phyloP scores from a whole-genome alignment of 2,329 filamentous ascomycete species.

The Epichloe brachyelytri region DNA sequence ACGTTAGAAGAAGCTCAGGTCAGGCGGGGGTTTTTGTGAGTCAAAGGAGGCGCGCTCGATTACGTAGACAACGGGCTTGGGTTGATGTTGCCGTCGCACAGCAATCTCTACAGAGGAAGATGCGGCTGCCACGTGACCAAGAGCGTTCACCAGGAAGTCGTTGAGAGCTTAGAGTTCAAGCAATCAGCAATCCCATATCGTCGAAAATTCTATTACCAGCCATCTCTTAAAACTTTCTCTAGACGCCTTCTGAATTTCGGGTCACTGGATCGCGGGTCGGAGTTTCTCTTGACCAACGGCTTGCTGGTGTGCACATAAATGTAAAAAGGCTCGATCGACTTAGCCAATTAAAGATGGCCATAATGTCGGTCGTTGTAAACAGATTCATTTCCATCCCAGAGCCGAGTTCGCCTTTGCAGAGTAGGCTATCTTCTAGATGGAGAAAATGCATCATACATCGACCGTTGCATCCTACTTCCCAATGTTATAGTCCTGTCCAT shows the following conservation, averaged over 20 bases:
- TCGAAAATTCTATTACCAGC: too few species aligned
- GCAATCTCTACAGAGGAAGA: not conserved
- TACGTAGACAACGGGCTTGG: not conserved
- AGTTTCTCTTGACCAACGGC: too few species aligned
- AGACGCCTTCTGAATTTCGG: too few species aligned
- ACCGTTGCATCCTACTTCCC: not conserved
- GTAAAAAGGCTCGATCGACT: too few species aligned
- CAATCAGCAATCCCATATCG: too few species aligned
- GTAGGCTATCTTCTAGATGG: not conserved
- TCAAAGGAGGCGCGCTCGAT: not conserved
- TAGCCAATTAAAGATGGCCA: not conserved
- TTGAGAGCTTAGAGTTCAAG: too few species aligned
- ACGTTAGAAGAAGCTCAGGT: not conserved
- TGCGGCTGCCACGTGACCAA: not conserved
- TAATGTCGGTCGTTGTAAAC: not conserved
- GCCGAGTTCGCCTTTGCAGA: not conserved
- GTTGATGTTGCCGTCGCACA: not conserved
- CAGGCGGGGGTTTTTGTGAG: not conserved
- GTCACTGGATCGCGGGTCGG: too few species aligned
- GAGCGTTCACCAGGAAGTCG: too few species aligned
- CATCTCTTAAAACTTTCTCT: too few species aligned
- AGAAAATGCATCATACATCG: not conserved
- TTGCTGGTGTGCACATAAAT: too few species aligned
- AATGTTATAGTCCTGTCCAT: not conserved
- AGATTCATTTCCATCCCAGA: not conserved